phyloP scores from a whole-genome alignment of 2,329 filamentous ascomycete species.

The Talaromyces sp. region DNA sequence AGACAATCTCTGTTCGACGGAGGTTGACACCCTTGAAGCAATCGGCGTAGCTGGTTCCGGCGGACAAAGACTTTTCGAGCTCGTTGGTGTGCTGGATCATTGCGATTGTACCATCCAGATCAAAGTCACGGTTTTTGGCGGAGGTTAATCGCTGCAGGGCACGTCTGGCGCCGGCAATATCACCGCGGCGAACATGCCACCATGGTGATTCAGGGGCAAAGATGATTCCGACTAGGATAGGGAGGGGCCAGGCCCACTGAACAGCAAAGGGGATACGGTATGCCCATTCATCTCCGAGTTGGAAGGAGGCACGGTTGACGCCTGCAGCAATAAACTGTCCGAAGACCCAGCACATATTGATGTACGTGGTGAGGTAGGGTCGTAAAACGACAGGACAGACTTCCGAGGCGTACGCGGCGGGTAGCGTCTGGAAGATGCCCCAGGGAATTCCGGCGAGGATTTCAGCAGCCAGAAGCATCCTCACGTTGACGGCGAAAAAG shows the following conservation, averaged over 20 bases:
- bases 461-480: conserved; percentile 44
- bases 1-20: conserved; percentile 37
- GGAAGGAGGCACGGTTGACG: conserved; percentile 45
- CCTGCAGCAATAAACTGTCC: conserved; percentile 50
- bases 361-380: conserved; percentile 43
- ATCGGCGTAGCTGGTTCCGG: conserved; percentile 64
- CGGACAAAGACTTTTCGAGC: conserved; percentile 51
- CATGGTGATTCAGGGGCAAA: conserved; percentile 15
- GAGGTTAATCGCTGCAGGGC: conserved; percentile 26
- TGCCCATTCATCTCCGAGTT: conserved; percentile 44
- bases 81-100: conserved; percentile 91
- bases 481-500: conserved; percentile 46
- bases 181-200: conserved; percentile 10
- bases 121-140: conserved; percentile 44
- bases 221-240: conserved; percentile 42
- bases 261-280: conserved; percentile 49
- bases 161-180: conserved; percentile 5
- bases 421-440: conserved; percentile 48
- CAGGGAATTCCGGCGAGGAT: conserved; percentile 49
- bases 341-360: conserved; percentile 44
- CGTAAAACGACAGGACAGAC: conserved; percentile 43
- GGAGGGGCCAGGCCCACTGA: conserved; percentile 52
- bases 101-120: conserved; percentile 75
- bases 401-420: conserved; percentile 44
- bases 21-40: conserved; percentile 40